Evolutionary conservation across 495 filamentous ascomycete species (phyloP).

Genomic region (Xylaria cubensis): DNA sequence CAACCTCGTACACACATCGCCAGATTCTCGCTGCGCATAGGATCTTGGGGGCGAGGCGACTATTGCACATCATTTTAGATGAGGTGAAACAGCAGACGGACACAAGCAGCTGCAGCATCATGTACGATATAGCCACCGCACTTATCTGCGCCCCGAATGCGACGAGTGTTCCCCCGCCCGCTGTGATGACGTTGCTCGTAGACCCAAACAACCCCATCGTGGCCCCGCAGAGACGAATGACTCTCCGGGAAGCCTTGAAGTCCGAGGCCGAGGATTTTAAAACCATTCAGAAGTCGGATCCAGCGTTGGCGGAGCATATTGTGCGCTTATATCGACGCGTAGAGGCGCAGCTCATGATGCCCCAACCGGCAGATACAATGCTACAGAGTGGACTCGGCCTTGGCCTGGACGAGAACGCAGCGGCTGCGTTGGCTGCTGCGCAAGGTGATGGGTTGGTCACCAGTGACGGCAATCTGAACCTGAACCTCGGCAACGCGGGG

Average conservation of each 20-base stretch:
- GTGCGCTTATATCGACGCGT: constrained; percentile 79
- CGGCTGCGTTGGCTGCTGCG: constrained; percentile 43
- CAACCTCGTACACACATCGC: constrained; percentile 79
- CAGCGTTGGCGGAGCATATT: constrained; percentile 68
- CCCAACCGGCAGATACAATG: constrained; percentile 42
- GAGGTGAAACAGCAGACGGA: constrained; percentile 66
- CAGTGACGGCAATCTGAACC: constrained; percentile 33
- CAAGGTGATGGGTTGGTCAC: constrained; percentile 36
- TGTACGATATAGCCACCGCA: constrained; percentile 75
- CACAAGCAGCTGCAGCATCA: constrained; percentile 62
- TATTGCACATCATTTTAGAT: constrained; percentile 69
- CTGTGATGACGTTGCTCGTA: constrained; percentile 34
- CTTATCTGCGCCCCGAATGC: constrained; percentile 75
- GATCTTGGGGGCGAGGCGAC: constrained; percentile 71
- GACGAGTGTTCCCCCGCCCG: constrained; percentile 53
- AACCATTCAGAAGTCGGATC: constrained; percentile 65
- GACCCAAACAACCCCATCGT: constrained; percentile 36
- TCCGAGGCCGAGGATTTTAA: constrained; percentile 67
- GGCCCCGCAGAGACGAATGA: constrained; percentile 43
- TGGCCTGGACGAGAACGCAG: constrained; percentile 36
- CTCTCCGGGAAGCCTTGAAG: constrained; percentile 75
- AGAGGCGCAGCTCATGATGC: constrained; percentile 60
- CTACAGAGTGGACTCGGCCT: constrained; percentile 41
- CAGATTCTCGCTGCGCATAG: constrained; percentile 70
- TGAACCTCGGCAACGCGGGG: constrained; percentile 34